phyloP scores from a whole-genome alignment of 306 rosid species.

The Quercus cerris region DNA sequence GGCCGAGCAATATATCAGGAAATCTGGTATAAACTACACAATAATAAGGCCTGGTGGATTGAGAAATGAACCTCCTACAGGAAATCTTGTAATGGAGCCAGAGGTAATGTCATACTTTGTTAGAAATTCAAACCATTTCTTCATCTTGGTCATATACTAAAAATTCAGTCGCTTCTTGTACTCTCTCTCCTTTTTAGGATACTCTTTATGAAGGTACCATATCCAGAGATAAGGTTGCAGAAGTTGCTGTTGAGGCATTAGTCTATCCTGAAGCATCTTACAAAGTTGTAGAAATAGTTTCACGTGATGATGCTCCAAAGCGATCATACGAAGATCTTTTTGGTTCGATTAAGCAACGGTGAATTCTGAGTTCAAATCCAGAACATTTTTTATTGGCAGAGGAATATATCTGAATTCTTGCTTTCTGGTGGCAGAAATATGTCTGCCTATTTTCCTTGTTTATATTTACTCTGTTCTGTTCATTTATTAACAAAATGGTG shows the following conservation, averaged over 20 bases:
- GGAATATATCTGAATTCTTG: constrained; percentile 9
- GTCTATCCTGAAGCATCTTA: constrained; percentile 71
- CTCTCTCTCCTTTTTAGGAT: constrained; percentile 44
- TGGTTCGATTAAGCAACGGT: constrained; percentile 67
- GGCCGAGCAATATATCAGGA: constrained; percentile 76
- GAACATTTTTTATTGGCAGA: constrained; percentile 5
- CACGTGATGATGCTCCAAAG: constrained; percentile 74
- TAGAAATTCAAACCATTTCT: constrained; percentile 5
- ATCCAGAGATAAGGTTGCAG: constrained; percentile 95
- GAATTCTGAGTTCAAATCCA: constrained; percentile 20
- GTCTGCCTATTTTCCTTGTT: not conserved
- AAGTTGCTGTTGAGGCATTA: constrained; percentile 88
- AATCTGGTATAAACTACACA: constrained; percentile 91
- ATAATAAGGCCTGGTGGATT: constrained; percentile 96
- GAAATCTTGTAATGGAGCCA: constrained; percentile 83
- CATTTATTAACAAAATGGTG: not conserved
- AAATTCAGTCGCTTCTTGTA: not conserved
- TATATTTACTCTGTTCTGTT: not conserved
- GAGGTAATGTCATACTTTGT: constrained; percentile 53
- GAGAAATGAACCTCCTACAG: constrained; percentile 84
- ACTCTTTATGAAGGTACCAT: constrained; percentile 75
- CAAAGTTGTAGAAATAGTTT: constrained; percentile 86
- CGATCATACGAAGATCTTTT: constrained; percentile 73
- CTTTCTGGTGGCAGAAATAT: constrained; percentile 24
- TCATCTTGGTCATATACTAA: not conserved